These are phyloP conservation scores for Xylariales sp. DNA, from an alignment of 2,329 filamentous ascomycete genomes.

Conservation along the genomic window DNA sequence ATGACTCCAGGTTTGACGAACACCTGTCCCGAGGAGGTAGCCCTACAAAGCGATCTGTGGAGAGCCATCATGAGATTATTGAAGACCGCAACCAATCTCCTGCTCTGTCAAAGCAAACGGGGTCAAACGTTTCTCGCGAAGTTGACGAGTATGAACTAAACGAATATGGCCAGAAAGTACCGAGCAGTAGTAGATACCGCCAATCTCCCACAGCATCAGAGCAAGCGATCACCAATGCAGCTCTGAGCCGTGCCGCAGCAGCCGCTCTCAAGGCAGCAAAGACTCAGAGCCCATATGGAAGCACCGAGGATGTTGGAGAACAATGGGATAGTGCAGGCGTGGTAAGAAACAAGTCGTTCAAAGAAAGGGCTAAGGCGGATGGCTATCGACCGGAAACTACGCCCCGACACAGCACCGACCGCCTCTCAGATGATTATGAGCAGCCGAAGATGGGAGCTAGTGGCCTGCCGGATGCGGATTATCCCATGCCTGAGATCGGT, in stretches of 20 bases:
- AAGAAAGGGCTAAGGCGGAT: conserved; percentile 53
- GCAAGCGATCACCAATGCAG: conserved; percentile 52
- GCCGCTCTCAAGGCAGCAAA: conserved; percentile 46
- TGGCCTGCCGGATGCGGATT: conserved; percentile 62
- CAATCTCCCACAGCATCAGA: conserved; percentile 54
- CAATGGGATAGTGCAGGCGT: conserved; percentile 46
- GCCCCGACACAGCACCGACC: conserved; percentile 55
- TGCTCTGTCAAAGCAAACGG: conserved; percentile 6
- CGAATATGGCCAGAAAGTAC: conserved; percentile 53
- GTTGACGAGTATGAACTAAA: conserved; percentile 55
- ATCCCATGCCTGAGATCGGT: conserved; percentile 75
- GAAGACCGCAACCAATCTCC: conserved; percentile 18
- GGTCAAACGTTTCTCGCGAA: conserved; percentile 35
- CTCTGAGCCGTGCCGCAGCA: conserved; percentile 45
- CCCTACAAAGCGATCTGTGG: conserved; percentile 29
- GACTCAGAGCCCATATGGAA: conserved; percentile 30
- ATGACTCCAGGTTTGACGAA: conserved; percentile 12
- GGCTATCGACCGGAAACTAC: conserved; percentile 51
- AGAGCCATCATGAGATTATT: conserved; percentile 30
- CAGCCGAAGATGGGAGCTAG: conserved; percentile 60
- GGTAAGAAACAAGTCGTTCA: conserved; percentile 59
- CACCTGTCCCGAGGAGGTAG: conserved; percentile 4
- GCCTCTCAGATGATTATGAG: conserved; percentile 47
- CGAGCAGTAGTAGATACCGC: conserved; percentile 34
- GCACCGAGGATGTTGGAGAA: conserved; percentile 27